Percentiles rank a stretch among this genome's conserved stretches.
phyloP scores from a whole-genome alignment of 352 stramenopile genomes.

The Globisporangium radiosum region DNA sequence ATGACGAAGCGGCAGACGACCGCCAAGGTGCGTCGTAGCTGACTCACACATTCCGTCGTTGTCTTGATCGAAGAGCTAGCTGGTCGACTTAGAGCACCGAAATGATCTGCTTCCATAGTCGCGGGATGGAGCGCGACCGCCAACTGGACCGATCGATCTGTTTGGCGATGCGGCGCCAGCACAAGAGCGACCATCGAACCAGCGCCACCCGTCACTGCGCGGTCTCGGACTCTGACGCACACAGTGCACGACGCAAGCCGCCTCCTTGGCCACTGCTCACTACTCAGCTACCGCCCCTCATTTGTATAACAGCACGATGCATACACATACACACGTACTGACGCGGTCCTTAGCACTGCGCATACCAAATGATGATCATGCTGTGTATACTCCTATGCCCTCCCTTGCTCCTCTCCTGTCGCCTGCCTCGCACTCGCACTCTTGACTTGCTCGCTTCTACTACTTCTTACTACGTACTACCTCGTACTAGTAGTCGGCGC shows the following conservation, averaged over 20 bases:
- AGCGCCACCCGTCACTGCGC: conserved; percentile 49
- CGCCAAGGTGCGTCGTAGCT: conserved; percentile 27
- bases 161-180: conserved; percentile 34
- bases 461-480: background rate
- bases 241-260: conserved; percentile 1
- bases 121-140: conserved; percentile 23
- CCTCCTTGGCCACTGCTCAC: too few relatives aligned
- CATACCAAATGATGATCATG: too few relatives aligned
- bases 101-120: conserved; percentile 20
- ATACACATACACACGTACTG: background rate
- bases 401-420: too few relatives aligned
- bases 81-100: too few relatives aligned
- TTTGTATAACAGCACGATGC: background rate
- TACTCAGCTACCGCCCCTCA: too few relatives aligned
- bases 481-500: conserved; percentile 26
- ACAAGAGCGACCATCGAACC: conserved; percentile 35
- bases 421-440: background rate
- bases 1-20: conserved; percentile 33
- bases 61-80: too few relatives aligned
- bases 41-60: too few relatives aligned
- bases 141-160: conserved; percentile 44
- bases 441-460: background rate
- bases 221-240: conserved; percentile 37
- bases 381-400: too few relatives aligned
- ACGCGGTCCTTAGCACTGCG: too few relatives aligned